These are phyloP conservation scores for Fusarium redolens DNA, from an alignment of 2,329 filamentous ascomycete genomes.

Conservation along the genomic window DNA sequence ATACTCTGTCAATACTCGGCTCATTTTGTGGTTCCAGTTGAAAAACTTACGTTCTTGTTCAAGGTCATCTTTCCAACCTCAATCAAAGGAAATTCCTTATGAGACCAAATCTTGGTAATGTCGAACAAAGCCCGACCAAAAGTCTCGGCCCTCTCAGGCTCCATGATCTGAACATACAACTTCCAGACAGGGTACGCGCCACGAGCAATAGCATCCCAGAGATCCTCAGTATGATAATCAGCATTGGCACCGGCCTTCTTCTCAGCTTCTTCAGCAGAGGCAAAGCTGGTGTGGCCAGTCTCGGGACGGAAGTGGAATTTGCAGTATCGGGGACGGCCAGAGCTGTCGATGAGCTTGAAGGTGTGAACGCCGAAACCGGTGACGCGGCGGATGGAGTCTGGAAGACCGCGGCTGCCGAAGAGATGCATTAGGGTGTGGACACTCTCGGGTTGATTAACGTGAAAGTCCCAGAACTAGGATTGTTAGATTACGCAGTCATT, in stretches of 20 bases:
- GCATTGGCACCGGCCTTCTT: conserved; percentile 17
- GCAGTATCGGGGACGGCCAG: conserved; percentile 11
- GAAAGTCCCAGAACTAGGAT: conserved; percentile 25
- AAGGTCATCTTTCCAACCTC: conserved; percentile 63
- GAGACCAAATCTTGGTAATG: conserved; percentile 66
- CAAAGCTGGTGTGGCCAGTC: neutral
- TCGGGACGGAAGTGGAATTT: conserved; percentile 29
- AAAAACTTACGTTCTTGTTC: conserved; percentile 48
- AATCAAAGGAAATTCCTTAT: conserved; percentile 60
- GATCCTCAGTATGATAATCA: conserved; percentile 30
- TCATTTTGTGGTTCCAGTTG: accelerated
- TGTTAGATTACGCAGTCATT: neutral
- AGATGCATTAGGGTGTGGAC: conserved; percentile 27
- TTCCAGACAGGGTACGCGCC: conserved; percentile 63
- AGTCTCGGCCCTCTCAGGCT: conserved; percentile 60
- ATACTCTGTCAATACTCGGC: neutral
- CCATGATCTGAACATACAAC: conserved; percentile 65
- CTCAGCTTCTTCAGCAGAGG: neutral
- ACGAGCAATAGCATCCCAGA: conserved; percentile 55
- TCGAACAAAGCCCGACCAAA: conserved; percentile 66
- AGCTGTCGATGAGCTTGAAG: conserved; percentile 10
- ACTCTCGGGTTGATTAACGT: conserved; percentile 30
- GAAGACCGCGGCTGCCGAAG: conserved; percentile 17
- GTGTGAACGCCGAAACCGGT: conserved; percentile 25
- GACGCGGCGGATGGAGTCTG: conserved; percentile 11